Percentiles rank a stretch among this genome's conserved stretches.
Evolutionary conservation across 805 yeast genomes (phyloP).

Genomic region (Barnettozyma pratensis): DNA sequence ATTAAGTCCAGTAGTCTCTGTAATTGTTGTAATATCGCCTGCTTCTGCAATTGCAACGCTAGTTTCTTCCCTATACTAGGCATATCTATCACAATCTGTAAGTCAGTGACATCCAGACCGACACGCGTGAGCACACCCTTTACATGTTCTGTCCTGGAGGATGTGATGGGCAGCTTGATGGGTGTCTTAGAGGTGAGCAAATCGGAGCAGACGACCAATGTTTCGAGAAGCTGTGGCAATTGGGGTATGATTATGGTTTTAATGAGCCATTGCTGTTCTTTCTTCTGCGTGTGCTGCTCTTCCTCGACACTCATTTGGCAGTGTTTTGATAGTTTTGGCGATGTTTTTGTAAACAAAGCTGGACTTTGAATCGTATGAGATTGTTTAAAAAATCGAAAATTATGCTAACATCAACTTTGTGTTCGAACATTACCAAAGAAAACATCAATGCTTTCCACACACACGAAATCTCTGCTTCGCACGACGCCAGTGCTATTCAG

Average conservation of each 20-base stretch:
- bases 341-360: neutral
- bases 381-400: neutral
- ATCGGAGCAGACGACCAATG: conserved; percentile 35
- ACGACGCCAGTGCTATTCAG: conserved; percentile 16
- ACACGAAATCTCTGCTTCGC: neutral
- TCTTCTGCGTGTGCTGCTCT: conserved; percentile 6
- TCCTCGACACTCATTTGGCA: neutral
- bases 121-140: conserved; percentile 58
- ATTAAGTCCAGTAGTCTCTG: conserved; percentile 30
- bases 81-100: conserved; percentile 36
- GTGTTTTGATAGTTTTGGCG: neutral
- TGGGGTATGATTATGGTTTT: conserved; percentile 42
- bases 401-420: neutral
- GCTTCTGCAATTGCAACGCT: conserved; percentile 34
- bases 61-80: conserved; percentile 37
- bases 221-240: conserved; percentile 41
- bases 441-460: conserved; percentile 1
- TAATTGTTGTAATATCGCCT: conserved; percentile 38
- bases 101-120: conserved; percentile 46
- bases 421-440: neutral
- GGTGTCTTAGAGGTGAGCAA: conserved; percentile 34
- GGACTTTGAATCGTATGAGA: neutral
- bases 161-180: conserved; percentile 53
- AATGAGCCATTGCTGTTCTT: conserved; percentile 44
- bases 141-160: conserved; percentile 47